Percentiles rank a stretch among this genome's conserved stretches.
Conservation (phyloP, 805 yeast species). For the Saturnispora hagleri region DNA sequence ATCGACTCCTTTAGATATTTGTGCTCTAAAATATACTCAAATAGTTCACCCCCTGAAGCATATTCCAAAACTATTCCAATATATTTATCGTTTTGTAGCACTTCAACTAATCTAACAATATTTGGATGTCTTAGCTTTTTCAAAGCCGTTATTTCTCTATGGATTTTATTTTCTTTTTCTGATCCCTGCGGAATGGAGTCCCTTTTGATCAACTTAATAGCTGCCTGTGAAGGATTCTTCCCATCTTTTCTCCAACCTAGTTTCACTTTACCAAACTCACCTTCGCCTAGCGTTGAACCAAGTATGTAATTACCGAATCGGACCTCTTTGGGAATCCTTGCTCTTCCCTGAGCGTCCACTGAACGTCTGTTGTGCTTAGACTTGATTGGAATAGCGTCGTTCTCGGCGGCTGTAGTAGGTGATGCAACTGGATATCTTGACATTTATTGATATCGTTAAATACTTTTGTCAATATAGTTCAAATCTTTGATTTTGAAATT, state of each 20-base stretch:
- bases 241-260: conserved; percentile 92
- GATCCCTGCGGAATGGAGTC: conserved; percentile 82
- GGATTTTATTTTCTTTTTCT: conserved; percentile 80
- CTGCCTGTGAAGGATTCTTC: conserved; percentile 72
- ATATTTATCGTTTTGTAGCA: conserved; percentile 85
- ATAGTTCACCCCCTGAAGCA: conserved; percentile 95
- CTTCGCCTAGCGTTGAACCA: conserved; percentile 94
- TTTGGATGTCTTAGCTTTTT: conserved; percentile 86
- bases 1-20: conserved; percentile 77
- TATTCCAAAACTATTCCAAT: conserved; percentile 95
- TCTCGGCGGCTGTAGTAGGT: not conserved
- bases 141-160: conserved; percentile 86
- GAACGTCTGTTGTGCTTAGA: conserved; percentile 6
- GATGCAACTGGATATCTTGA: not conserved
- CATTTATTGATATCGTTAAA: not conserved
- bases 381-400: not conserved
- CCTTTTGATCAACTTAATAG: conserved; percentile 83
- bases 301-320: conserved; percentile 85
- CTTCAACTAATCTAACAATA: conserved; percentile 85
- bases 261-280: conserved; percentile 96
- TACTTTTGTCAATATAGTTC: not conserved
- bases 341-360: conserved; percentile 4
- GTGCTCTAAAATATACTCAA: conserved; percentile 82
- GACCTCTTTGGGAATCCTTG: conserved; percentile 44
- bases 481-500: not conserved